These are phyloP conservation scores for Cantharellus anzutake DNA, from an alignment of 768 basidiomycete species.

Conservation along the genomic window DNA sequence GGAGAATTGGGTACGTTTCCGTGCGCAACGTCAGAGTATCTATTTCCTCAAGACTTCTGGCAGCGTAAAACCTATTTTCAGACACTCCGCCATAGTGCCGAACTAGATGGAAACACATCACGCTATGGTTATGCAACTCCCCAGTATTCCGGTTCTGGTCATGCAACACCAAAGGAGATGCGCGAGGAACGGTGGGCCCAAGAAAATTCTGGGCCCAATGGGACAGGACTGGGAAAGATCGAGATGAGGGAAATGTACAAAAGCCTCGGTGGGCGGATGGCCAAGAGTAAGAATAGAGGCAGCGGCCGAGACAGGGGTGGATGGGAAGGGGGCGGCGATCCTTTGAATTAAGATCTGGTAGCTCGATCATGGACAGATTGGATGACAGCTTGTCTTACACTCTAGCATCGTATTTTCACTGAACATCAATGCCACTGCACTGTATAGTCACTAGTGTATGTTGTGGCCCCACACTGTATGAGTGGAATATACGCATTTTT, in stretches of 20 bases:
- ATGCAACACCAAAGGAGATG: conserved; percentile 60
- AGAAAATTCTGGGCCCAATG: conserved; percentile 28
- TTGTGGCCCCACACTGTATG: too few relatives aligned
- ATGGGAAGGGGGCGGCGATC: conserved; percentile 30
- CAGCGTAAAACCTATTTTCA: conserved; percentile 35
- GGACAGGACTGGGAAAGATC: conserved; percentile 42
- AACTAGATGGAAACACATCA: conserved; percentile 20
- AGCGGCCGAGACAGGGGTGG: conserved; percentile 62
- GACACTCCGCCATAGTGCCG: conserved; percentile 22
- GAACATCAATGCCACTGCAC: too few relatives aligned
- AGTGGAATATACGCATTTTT: too few relatives aligned
- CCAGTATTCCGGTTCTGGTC: conserved; percentile 31
- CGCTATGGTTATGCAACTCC: conserved; percentile 14
- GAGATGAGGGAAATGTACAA: conserved; percentile 90
- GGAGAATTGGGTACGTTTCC: conserved; percentile 55
- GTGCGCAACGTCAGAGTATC: neutral
- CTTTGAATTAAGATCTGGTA: too few relatives aligned
- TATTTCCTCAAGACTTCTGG: neutral
- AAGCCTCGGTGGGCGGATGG: conserved; percentile 70
- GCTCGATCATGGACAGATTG: too few relatives aligned
- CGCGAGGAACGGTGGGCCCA: conserved; percentile 59
- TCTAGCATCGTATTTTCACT: too few relatives aligned
- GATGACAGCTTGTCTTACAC: too few relatives aligned
- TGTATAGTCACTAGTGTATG: too few relatives aligned
- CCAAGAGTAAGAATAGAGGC: conserved; percentile 55